phyloP scores from a whole-genome alignment of 2,329 filamentous ascomycete genomes.

The Cladophialophora yegresii region DNA sequence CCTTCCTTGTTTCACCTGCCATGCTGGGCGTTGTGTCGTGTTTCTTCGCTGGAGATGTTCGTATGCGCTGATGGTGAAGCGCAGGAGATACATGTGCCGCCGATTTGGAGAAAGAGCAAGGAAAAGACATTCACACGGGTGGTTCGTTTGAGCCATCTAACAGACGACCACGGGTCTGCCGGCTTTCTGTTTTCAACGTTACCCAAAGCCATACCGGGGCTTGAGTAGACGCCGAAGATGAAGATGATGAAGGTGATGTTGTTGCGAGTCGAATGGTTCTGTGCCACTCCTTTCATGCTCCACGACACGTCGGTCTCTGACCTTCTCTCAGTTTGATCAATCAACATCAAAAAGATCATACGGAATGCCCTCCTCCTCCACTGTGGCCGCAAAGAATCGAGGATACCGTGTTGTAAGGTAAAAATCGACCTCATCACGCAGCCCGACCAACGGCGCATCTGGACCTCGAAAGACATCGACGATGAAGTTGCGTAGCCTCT shows the following conservation, averaged over 20 bases:
- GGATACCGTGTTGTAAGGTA: neutral
- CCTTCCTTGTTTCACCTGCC: neutral
- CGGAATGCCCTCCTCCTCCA: neutral
- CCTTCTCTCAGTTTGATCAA: neutral
- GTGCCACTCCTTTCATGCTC: neutral
- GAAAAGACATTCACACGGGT: neutral
- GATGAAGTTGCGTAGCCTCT: slow-evolving; percentile 4
- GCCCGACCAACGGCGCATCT: neutral
- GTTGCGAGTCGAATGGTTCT: neutral
- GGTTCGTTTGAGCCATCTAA: neutral
- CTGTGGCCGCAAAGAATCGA: slow-evolving; percentile 1
- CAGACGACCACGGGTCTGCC: neutral
- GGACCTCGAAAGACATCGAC: neutral
- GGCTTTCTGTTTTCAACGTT: neutral
- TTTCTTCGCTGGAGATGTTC: neutral
- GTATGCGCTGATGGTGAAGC: neutral
- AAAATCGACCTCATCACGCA: neutral
- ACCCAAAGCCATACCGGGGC: neutral
- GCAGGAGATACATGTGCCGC: no score
- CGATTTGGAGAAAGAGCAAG: neutral
- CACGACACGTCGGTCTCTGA: neutral
- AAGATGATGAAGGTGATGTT: neutral
- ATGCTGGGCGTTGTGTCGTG: neutral
- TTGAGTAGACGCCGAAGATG: neutral
- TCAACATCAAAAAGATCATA: neutral